These are phyloP conservation scores for Mycena epipterygia DNA, from an alignment of 768 basidiomycete genomes.

Conservation along the genomic window DNA sequence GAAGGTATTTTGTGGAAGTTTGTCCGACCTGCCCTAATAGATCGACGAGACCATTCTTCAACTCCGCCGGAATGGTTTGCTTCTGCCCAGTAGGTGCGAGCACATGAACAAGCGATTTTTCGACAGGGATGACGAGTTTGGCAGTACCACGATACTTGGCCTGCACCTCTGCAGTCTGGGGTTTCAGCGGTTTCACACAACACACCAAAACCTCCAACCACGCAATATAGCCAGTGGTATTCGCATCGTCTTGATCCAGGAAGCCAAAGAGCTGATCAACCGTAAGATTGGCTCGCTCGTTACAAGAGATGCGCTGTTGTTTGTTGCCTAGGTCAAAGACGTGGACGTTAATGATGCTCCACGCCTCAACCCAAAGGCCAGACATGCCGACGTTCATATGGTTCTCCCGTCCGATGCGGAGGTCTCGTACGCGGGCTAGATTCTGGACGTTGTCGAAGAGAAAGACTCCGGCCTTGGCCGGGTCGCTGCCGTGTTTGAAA, in stretches of 20 bases:
- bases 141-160: not conserved
- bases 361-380: slow-evolving; percentile 30
- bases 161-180: slow-evolving; percentile 31
- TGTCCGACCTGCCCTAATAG: slow-evolving; percentile 38
- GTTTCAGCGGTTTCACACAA: slow-evolving; percentile 36
- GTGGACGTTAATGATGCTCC: not conserved
- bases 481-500: slow-evolving; percentile 28
- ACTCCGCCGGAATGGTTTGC: slow-evolving; percentile 44
- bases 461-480: slow-evolving; percentile 34
- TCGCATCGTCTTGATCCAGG: slow-evolving; percentile 43
- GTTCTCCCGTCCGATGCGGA: slow-evolving; percentile 45
- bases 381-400: slow-evolving; percentile 42
- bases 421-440: slow-evolving; percentile 42
- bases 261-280: slow-evolving; percentile 36
- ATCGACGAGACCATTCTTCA: slow-evolving; percentile 48
- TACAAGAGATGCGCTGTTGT: not conserved
- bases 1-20: slow-evolving; percentile 33
- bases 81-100: slow-evolving; percentile 44
- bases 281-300: not conserved
- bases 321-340: slow-evolving; percentile 35
- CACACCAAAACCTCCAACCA: slow-evolving; percentile 42
- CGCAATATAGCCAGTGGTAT: slow-evolving; percentile 42
- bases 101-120: slow-evolving; percentile 43
- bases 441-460: slow-evolving; percentile 48
- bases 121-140: slow-evolving; percentile 1